Conservation (phyloP, 331 rosid genomes). For the Quercus lobata region DNA sequence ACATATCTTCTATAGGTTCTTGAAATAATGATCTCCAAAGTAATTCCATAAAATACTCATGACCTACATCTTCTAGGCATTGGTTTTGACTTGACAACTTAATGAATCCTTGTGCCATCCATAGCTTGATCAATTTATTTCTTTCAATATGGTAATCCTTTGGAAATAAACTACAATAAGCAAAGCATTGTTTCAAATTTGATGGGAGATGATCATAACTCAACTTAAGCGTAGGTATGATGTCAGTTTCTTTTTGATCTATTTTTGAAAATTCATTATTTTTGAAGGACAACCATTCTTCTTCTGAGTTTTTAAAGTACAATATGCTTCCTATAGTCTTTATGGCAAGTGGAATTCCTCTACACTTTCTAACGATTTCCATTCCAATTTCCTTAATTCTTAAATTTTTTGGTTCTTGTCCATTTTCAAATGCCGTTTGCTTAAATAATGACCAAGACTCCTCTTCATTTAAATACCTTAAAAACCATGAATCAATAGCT, state of each 20-base stretch:
- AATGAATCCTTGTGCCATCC: no score
- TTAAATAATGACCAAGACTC: constrained; percentile 6
- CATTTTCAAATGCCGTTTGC: constrained; percentile 1
- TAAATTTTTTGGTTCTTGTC: background rate
- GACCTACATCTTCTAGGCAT: no score
- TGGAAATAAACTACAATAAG: no score
- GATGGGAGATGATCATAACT: background rate
- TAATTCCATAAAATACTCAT: no score
- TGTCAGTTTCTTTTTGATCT: background rate
- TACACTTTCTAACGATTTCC: constrained; percentile 8
- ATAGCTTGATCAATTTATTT: no score
- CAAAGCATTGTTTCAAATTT: background rate
- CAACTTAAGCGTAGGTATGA: background rate
- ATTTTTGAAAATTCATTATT: background rate
- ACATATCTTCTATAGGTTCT: no score
- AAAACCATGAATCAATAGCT: background rate
- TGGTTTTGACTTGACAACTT: no score
- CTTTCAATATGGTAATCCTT: no score
- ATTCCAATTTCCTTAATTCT: background rate
- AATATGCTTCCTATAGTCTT: background rate
- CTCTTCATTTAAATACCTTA: background rate
- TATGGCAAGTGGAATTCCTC: background rate
- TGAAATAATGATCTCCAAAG: constrained; percentile 19
- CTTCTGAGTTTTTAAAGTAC: background rate
- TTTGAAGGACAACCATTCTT: background rate